Conservation (phyloP, 2,329 filamentous ascomycete species). For the Cordyceps javanica region DNA sequence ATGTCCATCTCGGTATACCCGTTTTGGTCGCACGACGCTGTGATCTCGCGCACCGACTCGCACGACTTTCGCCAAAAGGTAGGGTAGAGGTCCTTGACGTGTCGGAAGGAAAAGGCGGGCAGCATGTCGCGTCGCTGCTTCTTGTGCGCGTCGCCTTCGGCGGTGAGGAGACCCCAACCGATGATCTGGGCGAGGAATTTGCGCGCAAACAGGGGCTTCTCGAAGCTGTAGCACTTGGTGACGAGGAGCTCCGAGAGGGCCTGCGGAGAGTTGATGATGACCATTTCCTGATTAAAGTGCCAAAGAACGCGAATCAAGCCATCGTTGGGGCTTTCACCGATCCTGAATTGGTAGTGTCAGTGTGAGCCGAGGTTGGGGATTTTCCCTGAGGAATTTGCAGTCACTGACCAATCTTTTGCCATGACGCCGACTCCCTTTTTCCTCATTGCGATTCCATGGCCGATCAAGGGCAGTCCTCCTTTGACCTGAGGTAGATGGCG, state of each 20-base stretch:
- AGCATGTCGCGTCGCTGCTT: constrained; percentile 26
- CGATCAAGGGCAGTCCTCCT: constrained; percentile 16
- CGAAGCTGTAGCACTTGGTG: constrained; percentile 59
- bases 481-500: constrained; percentile 34
- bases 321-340: constrained; percentile 52
- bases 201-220: constrained; percentile 47
- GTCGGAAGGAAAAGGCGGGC: constrained; percentile 27
- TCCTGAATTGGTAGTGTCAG: constrained; percentile 32
- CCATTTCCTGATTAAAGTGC: constrained; percentile 52
- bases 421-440: constrained; percentile 8
- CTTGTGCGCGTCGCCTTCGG: constrained; percentile 28
- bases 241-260: constrained; percentile 59
- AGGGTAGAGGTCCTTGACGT: constrained; percentile 28
- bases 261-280: constrained; percentile 53
- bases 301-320: constrained; percentile 59
- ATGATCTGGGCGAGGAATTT: constrained; percentile 78
- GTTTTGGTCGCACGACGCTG: constrained; percentile 3
- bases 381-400: neutral
- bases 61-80: constrained; percentile 27
- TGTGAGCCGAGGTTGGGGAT: neutral
- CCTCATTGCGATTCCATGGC: constrained; percentile 8
- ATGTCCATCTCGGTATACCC: constrained; percentile 16
- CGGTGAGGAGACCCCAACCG: constrained; percentile 46
- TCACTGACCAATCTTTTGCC: constrained; percentile 64
- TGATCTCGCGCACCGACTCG: constrained; percentile 18